These are phyloP conservation scores for Xerophyta viscosa DNA, from an alignment of 106 monocot species.

Conservation along the genomic window DNA sequence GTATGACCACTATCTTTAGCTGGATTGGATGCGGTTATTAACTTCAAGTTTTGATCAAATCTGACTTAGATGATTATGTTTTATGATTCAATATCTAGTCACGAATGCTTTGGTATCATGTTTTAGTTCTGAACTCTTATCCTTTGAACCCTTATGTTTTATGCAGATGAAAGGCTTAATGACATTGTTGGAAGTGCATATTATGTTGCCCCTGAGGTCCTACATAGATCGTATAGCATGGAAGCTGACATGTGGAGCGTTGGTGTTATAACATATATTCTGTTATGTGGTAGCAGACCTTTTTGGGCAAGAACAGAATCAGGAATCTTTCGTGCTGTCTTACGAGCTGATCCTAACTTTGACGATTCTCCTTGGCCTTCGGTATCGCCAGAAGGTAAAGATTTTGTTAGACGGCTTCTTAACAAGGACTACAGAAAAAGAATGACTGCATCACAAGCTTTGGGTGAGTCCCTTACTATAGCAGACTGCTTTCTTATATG, in stretches of 20 bases:
- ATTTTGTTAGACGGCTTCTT: conserved; percentile 83
- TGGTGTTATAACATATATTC: conserved; percentile 92
- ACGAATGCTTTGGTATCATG: no score
- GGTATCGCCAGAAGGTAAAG: conserved; percentile 69
- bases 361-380: conserved; percentile 82
- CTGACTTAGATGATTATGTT: no score
- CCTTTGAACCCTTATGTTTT: background rate
- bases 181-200: conserved; percentile 98
- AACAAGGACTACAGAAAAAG: conserved; percentile 97
- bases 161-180: conserved; percentile 82
- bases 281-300: conserved; percentile 90
- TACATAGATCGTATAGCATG: conserved; percentile 79
- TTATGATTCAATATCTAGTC: no score
- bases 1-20: no score
- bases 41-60: no score
- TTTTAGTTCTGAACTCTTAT: background rate
- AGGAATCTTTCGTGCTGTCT: conserved; percentile 87
- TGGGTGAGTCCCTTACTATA: conserved; percentile 40
- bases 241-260: conserved; percentile 97
- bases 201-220: conserved; percentile 93
- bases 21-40: no score
- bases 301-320: conserved; percentile 96
- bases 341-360: conserved; percentile 90
- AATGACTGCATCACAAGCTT: conserved; percentile 90
- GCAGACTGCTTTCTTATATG: background rate